Percentiles rank a stretch among this genome's conserved stretches.
These are phyloP conservation scores for Hygrocybe punicea DNA, from an alignment of 768 basidiomycete species.

Conservation along the genomic window DNA sequence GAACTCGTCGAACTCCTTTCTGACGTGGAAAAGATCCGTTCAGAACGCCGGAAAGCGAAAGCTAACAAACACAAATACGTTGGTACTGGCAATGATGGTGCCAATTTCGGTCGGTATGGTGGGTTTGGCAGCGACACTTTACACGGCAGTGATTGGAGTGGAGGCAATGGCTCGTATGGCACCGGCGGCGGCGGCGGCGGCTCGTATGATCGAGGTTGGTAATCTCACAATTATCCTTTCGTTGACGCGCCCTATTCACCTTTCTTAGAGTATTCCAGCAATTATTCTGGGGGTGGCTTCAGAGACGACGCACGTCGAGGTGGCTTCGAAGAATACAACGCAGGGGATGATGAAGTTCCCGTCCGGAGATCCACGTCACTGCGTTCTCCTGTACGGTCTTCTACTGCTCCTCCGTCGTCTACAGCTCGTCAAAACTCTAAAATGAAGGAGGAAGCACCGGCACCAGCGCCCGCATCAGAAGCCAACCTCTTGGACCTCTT, in stretches of 20 bases:
- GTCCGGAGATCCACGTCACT: slow-evolving; percentile 36
- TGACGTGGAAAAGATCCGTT: slow-evolving; percentile 87
- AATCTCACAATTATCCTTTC: slow-evolving; percentile 1
- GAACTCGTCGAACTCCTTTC: slow-evolving; percentile 89
- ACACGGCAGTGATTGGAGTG: slow-evolving; percentile 40
- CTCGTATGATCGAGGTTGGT: slow-evolving; percentile 19
- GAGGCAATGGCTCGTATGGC: slow-evolving; percentile 25
- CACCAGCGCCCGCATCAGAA: slow-evolving; percentile 43
- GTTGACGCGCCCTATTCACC: slow-evolving; percentile 15
- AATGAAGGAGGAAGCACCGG: slow-evolving; percentile 35
- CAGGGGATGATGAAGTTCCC: slow-evolving; percentile 79
- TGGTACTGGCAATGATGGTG: slow-evolving; percentile 80
- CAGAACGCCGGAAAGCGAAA: slow-evolving; percentile 90
- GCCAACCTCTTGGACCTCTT: slow-evolving; percentile 79
- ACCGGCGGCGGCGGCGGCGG: slow-evolving; percentile 22
- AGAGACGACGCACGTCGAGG: slow-evolving; percentile 52
- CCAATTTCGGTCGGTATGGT: slow-evolving; percentile 53
- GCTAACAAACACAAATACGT: slow-evolving; percentile 84
- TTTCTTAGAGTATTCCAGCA: slow-evolving; percentile 24
- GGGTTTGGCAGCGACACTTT: slow-evolving; percentile 42
- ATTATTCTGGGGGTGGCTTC: slow-evolving; percentile 49
- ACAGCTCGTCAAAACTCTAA: slow-evolving; percentile 32
- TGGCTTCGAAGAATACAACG: slow-evolving; percentile 90
- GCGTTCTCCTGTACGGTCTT: slow-evolving; percentile 34
- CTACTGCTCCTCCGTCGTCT: slow-evolving; percentile 14